phyloP scores from a whole-genome alignment of 2,329 filamentous ascomycete genomes.

The Cercospora sp. region DNA sequence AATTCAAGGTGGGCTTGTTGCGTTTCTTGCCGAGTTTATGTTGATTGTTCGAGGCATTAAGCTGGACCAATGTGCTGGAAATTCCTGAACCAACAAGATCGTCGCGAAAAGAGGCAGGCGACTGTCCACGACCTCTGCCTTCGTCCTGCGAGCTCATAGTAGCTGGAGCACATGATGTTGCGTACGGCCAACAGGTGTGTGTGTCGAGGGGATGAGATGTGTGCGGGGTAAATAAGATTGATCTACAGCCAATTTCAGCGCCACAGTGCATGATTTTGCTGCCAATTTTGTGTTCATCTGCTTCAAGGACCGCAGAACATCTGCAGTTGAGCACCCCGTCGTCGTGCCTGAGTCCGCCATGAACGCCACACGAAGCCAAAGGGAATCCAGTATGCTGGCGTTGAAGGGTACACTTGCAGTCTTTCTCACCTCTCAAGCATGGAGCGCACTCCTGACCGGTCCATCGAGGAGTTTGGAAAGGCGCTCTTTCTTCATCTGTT shows the following conservation, averaged over 20 bases:
- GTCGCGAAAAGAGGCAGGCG: not conserved
- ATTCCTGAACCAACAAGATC: not conserved
- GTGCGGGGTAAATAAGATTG: not conserved
- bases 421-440: not conserved
- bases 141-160: not conserved
- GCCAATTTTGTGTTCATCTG: not conserved
- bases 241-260: not conserved
- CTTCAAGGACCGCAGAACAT: not conserved
- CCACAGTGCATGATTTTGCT: not conserved
- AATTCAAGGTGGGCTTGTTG: not conserved
- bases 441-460: not conserved
- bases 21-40: not conserved
- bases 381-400: not conserved
- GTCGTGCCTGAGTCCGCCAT: not conserved
- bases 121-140: not conserved
- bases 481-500: not conserved
- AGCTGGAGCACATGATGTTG: not conserved
- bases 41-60: not conserved
- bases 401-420: not conserved
- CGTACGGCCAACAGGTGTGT: not conserved
- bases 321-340: not conserved
- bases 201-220: not conserved
- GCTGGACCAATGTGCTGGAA: not conserved
- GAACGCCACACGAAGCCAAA: not conserved
- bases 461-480: not conserved